Evolutionary conservation across 352 stramenopile genomes (phyloP).

Genomic region (Phytopythium boreale): DNA sequence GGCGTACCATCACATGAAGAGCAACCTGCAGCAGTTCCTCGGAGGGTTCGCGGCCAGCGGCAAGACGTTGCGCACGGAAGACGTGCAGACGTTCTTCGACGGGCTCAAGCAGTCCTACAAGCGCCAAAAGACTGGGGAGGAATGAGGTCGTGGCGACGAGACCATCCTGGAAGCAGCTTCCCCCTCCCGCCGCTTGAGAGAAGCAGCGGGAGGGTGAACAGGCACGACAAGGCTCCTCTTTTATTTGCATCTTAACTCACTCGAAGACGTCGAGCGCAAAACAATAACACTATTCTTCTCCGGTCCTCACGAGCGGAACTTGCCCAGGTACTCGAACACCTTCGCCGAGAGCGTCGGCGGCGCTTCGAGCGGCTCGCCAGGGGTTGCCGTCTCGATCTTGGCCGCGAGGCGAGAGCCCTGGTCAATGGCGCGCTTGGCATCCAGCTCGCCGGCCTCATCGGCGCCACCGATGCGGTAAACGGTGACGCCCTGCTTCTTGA

Average conservation of each 20-base stretch:
- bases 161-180: background rate
- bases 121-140: conserved; percentile 40
- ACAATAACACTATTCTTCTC: conserved; percentile 3
- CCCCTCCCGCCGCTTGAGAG: background rate
- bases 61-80: conserved; percentile 67
- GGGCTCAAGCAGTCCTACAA: conserved; percentile 44
- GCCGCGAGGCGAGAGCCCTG: conserved; percentile 90
- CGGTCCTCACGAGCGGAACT: conserved; percentile 40
- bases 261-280: background rate
- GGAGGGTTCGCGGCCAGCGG: conserved; percentile 47
- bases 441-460: conserved; percentile 93
- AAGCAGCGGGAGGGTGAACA: background rate
- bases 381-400: conserved; percentile 75
- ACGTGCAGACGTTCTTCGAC: conserved; percentile 73
- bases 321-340: conserved; percentile 46
- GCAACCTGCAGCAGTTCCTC: conserved; percentile 63
- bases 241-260: background rate
- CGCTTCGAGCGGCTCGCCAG: conserved; percentile 54
- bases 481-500: conserved; percentile 65
- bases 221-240: conserved; percentile 5
- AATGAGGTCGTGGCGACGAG: conserved; percentile 1
- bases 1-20: conserved; percentile 73
- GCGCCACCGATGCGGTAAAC: conserved; percentile 96
- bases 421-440: conserved; percentile 97
- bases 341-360: conserved; percentile 38